Evolutionary conservation across 805 yeast genomes (phyloP).

Genomic region (Metschnikowia kunwiensis): DNA sequence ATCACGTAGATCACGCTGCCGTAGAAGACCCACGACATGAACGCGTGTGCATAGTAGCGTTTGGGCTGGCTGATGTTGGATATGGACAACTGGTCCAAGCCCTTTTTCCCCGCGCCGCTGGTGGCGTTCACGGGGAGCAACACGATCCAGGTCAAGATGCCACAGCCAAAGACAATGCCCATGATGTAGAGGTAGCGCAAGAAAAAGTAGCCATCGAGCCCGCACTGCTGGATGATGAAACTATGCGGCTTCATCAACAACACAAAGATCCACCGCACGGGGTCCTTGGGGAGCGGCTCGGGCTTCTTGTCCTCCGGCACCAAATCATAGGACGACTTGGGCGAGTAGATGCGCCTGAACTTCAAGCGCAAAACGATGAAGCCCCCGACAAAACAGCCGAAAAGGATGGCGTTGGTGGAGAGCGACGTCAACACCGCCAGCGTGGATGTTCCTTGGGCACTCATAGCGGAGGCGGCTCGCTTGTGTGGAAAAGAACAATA

Average conservation of each 20-base stretch:
- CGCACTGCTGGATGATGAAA: constrained; percentile 80
- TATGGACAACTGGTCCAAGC: constrained; percentile 74
- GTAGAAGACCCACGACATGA: constrained; percentile 76
- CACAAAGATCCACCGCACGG: constrained; percentile 66
- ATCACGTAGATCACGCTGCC: constrained; percentile 66
- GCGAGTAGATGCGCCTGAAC: constrained; percentile 76
- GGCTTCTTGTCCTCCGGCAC: constrained; percentile 59
- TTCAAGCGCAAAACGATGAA: constrained; percentile 67
- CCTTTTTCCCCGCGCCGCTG: constrained; percentile 56
- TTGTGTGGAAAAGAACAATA: not conserved
- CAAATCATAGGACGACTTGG: constrained; percentile 66
- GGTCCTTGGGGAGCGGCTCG: constrained; percentile 66
- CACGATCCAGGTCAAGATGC: constrained; percentile 58
- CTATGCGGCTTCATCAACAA: constrained; percentile 65
- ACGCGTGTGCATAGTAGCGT: constrained; percentile 83
- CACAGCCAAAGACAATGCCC: constrained; percentile 41
- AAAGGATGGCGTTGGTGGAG: constrained; percentile 63
- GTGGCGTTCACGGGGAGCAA: constrained; percentile 83
- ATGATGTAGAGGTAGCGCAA: constrained; percentile 69
- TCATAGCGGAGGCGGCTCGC: constrained; percentile 1
- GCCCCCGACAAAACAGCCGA: constrained; percentile 54
- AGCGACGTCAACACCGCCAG: constrained; percentile 72
- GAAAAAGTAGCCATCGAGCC: constrained; percentile 92
- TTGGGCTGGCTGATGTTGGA: constrained; percentile 61
- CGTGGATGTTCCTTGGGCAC: constrained; percentile 35